phyloP scores from a whole-genome alignment of 139 green algal species.

The Tetradesmus lagerheimii region DNA sequence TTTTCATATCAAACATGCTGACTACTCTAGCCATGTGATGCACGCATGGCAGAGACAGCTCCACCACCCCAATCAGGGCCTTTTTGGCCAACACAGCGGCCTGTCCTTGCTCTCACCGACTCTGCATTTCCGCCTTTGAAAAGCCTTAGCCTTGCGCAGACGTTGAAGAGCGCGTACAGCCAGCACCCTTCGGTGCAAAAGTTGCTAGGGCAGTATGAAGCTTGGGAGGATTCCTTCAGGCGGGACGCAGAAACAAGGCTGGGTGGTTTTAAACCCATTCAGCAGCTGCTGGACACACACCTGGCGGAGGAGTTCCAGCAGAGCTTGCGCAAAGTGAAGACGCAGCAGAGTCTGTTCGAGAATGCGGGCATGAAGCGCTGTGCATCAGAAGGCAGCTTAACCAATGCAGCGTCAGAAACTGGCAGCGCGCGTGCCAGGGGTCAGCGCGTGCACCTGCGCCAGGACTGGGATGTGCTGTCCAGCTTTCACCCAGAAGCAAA shows the following conservation, averaged over 20 bases:
- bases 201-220: constrained; percentile 53
- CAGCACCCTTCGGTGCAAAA: constrained; percentile 44
- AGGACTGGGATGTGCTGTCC: constrained; percentile 42
- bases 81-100: constrained; percentile 13
- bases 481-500: constrained; percentile 35
- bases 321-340: constrained; percentile 57
- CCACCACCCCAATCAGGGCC: constrained; percentile 12
- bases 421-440: background rate
- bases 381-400: constrained; percentile 55
- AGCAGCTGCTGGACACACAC: constrained; percentile 47
- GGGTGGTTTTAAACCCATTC: constrained; percentile 56
- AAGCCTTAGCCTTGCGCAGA: constrained; percentile 8
- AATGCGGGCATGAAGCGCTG: constrained; percentile 56
- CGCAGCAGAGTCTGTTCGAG: background rate
- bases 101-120: constrained; percentile 33
- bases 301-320: constrained; percentile 56
- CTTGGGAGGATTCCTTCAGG: constrained; percentile 54
- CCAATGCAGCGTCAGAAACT: constrained; percentile 10
- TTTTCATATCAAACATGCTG: background rate
- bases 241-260: constrained; percentile 57
- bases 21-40: background rate
- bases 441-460: constrained; percentile 42
- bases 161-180: constrained; percentile 10
- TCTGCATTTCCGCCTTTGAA: constrained; percentile 9
- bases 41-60: constrained; percentile 25